Evolutionary conservation across 225 moss, liverwort and hornwort genomes (phyloP), one percentile per base, ranked within the genome.

Genomic region (Neckera pumila): DNA sequence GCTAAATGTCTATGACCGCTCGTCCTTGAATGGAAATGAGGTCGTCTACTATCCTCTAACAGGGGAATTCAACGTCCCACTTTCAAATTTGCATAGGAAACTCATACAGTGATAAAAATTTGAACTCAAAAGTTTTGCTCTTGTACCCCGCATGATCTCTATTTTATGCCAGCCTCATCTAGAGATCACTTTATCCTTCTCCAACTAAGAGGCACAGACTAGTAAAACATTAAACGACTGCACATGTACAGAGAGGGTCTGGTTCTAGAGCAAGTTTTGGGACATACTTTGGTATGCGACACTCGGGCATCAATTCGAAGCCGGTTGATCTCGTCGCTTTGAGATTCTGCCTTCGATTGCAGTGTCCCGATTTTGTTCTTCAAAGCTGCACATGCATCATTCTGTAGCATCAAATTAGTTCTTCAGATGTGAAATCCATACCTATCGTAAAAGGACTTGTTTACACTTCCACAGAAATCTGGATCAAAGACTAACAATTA

Each of bases 321-420:
- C 64, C 88, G 94, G 89, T 95, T 95, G 69, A 97, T 95, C 90
- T 97, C 95, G 45, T 96, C 92, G 45, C 95, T 95, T 88, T 97
- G 95, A 73, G 92, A 91, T 86, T 97, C 96, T 36, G 94, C 95
- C 85, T 94, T 93, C 30, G 93, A 90, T 79, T 98, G 95, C 88
- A 96, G 88, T 74, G 91, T 89, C 80, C 91, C 90, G 45, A 97
- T 90, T 91, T 90, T 97, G 80, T 93, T 96, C 91, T 96, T 97
- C 88, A 97, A 89, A 53, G 94, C 97, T 97, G 85, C 71, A 58
- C 67, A 17, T 31, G 22, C 91, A 89, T 85, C 67, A 86, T 60
- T 85, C 51, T 85, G 79, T 45, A 75, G 75, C 81, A 75, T 67
- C 67, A 75, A 75, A 65, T 80, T 40, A 80, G 57, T 66, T 80